phyloP scores from a whole-genome alignment of 768 basidiomycete genomes.

The Naematelia aurantialba region DNA sequence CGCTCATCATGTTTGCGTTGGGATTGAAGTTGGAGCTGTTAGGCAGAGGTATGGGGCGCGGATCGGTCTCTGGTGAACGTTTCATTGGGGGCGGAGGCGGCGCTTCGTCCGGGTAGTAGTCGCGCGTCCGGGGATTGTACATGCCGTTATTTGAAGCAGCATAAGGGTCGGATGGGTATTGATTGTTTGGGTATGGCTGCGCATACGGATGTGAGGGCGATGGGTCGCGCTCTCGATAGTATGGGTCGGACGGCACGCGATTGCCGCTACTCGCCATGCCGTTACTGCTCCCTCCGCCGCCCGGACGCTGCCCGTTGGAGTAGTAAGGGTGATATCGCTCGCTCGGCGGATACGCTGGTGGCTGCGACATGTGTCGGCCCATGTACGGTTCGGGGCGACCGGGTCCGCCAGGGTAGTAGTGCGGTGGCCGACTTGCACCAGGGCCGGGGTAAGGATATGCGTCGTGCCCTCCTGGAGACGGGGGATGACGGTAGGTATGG shows the following conservation, averaged over 20 bases:
- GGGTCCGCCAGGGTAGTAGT: conserved; percentile 8
- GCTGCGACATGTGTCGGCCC: conserved; percentile 19
- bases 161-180: conserved; percentile 2
- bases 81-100: not conserved
- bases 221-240: not conserved
- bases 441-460: conserved; percentile 11
- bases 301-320: not conserved
- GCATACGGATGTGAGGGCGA: not conserved
- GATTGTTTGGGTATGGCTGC: not conserved
- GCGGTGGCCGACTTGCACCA: conserved; percentile 3
- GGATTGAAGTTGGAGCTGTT: conserved; percentile 12
- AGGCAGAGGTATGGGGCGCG: conserved; percentile 1
- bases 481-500: conserved; percentile 9
- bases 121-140: not conserved
- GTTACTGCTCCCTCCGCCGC: not conserved
- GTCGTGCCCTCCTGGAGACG: conserved; percentile 14
- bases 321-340: conserved; percentile 13
- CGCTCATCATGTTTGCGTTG: conserved; percentile 1
- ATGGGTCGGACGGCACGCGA: not conserved
- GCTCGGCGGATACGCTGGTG: not conserved
- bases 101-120: not conserved
- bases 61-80: not conserved
- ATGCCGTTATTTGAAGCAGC: not conserved
- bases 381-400: conserved; percentile 15
- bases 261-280: not conserved